A percentile compares a stretch with the other conserved stretches of the same genome.
phyloP scores from a whole-genome alignment of 176 grass and related monocot genomes.

The Oryza brachyantha region DNA sequence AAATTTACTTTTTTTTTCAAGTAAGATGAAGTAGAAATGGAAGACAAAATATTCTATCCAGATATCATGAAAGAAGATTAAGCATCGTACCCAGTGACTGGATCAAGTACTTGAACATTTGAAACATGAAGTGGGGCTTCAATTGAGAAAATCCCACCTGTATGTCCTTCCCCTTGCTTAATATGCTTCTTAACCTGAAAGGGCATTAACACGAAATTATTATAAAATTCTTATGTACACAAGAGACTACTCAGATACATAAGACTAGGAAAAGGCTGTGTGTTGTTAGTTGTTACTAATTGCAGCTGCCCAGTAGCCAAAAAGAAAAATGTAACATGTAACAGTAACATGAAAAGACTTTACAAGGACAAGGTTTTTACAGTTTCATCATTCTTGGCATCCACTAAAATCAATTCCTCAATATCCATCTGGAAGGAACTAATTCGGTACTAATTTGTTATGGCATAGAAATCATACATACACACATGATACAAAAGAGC shows the following conservation, averaged over 20 bases:
- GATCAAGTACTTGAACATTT: conserved; percentile 89
- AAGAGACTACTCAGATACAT: background rate
- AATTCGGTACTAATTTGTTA: background rate
- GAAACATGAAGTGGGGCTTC: conserved; percentile 99
- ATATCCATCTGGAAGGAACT: background rate
- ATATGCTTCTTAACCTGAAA: conserved; percentile 98
- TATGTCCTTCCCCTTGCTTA: conserved; percentile 89
- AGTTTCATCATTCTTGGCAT: background rate
- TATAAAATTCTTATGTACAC: background rate
- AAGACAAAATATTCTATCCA: background rate
- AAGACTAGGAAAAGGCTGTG: background rate
- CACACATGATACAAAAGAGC: background rate
- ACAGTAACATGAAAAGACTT: background rate
- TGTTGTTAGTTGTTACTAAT: background rate
- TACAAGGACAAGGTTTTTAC: background rate
- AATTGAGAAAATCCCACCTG: conserved; percentile 92
- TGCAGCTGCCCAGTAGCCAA: background rate
- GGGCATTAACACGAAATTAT: background rate
- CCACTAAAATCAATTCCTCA: background rate
- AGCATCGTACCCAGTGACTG: conserved; percentile 64
- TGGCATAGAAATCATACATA: background rate
- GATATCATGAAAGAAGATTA: background rate
- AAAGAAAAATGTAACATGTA: background rate
- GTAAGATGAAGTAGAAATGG: background rate
- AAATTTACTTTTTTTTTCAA: background rate